Evolutionary conservation across 164 flowering plant species (phyloP), one percentile per base, ranked within the genome.

Genomic region (Santalum album): DNA sequence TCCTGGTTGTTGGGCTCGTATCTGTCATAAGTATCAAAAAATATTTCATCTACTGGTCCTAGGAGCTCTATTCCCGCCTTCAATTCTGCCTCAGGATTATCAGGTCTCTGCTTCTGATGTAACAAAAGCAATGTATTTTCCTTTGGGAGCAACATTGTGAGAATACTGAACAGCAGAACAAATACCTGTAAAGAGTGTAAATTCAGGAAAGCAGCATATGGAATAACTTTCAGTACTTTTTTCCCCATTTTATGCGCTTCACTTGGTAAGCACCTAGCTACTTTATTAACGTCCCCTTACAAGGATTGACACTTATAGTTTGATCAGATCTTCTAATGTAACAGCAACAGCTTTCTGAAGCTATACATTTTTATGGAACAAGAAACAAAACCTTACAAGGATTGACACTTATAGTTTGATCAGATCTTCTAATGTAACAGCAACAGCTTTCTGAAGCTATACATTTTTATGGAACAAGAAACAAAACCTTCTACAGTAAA

Each of bases 91-190:
- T 92, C 82, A 34, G 99, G 97, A 1, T 83, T 53, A 59, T 89
- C 90, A 25, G 95, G n/a, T 89, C 66, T 92, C 96, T 6, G 96
- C 97, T 73, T 87, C 97, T 24, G 97, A 69, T 44, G 96, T 65
- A 35, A 92, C 95, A 73, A 92, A 92, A 55, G 99, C 99, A 14
- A 92, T 83, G 65, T 71, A 89, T 61, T 92, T 87, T 24, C 91
- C 96, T 68, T 92, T 87, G 43, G 99, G 86, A 58, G 96, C 99
- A 4, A 89, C 94, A 71, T 89, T 92, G 69, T 92, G 99, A 55
- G 99, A 64, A 69, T 87, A 86, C n/a, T 0, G 99, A 92, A 69
- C 91, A 89, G 60, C 99, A 92, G 61, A 89, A 92, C 53, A 92
- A 66, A 71, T 92, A 89, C 96, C 96, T 92, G 72, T 32, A 59